Evolutionary conservation across 129 eudicot genomes (phyloP), one percentile per base, ranked within the genome.

Genomic region (carrot (Daucus carota)): DNA sequence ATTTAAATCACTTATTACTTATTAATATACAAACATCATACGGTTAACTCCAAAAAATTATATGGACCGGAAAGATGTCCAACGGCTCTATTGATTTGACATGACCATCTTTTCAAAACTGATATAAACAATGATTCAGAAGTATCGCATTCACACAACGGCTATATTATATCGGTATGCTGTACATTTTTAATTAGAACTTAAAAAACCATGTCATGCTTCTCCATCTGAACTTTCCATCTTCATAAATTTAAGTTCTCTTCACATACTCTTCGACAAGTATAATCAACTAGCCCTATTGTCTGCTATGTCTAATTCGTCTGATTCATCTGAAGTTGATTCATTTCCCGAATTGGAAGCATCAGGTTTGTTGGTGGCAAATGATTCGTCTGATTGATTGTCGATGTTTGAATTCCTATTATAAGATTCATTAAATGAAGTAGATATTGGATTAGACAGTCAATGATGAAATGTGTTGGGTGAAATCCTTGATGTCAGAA

Each of bases 51-150:
- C 10, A n/a, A 54, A 50, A 54, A 8, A 0, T n/a, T n/a, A n/a
- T 8, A n/a, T 54, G 63, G 63, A 54, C 15, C 15, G 31, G 63
- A 54, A 54, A n/a, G 15, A 54, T 54, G 31, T 54, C 31, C 12
- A 54, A 54, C 63, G 63, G 63, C 63, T 54, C 63, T 54, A 54
- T 54, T 54, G 63, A n/a, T n/a, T n/a, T n/a, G 31, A n/a, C 14
- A 1, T 26, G 62, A 6, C 15, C n/a, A 40, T 36, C 40, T 1
- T 36, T 1, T 36, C 3, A n/a, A 11, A 13, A 11, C 14, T 12
- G 3, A 12, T 44, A 36, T 44, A 2, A 44, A 44, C 9, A 44
- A 44, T 44, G 17, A n/a, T 54, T 52, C 14, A 8, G 63, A 2
- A n/a, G n/a, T 54, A 9, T n/a, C 15, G 3, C 63, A 8, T 54